phyloP scores from a whole-genome alignment of 2,329 filamentous ascomycete species.

The Alternaria atra region DNA sequence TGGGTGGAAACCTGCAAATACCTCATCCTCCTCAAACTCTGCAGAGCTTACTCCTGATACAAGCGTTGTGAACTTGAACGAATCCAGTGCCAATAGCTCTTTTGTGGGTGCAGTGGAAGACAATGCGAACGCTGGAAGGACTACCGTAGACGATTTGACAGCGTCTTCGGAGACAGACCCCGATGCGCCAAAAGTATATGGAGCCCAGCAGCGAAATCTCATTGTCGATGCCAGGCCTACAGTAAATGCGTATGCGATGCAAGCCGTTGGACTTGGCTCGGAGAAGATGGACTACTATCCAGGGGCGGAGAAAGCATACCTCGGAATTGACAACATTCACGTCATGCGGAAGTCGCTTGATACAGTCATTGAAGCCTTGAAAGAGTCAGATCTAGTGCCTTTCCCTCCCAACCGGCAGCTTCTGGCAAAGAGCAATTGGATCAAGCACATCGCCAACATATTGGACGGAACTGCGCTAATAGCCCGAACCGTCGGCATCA shows the following conservation, averaged over 20 bases:
- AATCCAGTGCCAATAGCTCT: conserved; percentile 46
- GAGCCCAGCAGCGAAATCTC: conserved; percentile 90
- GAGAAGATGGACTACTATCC: conserved; percentile 99
- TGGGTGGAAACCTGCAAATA: conserved; percentile 44
- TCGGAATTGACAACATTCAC: conserved; percentile 98
- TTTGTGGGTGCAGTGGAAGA: conserved; percentile 44
- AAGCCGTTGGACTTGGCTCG: conserved; percentile 89
- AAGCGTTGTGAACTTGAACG: conserved; percentile 44
- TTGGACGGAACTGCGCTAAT: conserved; percentile 87
- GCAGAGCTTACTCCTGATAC: conserved; percentile 43
- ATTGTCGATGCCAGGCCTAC: conserved; percentile 96
- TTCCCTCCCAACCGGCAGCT: conserved; percentile 83
- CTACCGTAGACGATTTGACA: conserved; percentile 39
- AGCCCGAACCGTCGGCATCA: conserved; percentile 85
- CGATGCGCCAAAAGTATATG: conserved; percentile 69
- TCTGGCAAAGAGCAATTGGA: conserved; percentile 85
- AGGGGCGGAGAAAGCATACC: conserved; percentile 87
- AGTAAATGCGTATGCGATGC: conserved; percentile 94
- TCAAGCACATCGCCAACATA: conserved; percentile 86
- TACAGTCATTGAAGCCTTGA: conserved; percentile 87
- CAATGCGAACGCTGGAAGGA: conserved; percentile 28
- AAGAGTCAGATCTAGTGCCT: conserved; percentile 88
- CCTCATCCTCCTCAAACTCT: conserved; percentile 35
- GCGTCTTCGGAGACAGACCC: conserved; percentile 49
- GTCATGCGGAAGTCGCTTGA: conserved; percentile 93